These are phyloP conservation scores for Phytophthora megakarya DNA, from an alignment of 352 stramenopile species.

Conservation along the genomic window DNA sequence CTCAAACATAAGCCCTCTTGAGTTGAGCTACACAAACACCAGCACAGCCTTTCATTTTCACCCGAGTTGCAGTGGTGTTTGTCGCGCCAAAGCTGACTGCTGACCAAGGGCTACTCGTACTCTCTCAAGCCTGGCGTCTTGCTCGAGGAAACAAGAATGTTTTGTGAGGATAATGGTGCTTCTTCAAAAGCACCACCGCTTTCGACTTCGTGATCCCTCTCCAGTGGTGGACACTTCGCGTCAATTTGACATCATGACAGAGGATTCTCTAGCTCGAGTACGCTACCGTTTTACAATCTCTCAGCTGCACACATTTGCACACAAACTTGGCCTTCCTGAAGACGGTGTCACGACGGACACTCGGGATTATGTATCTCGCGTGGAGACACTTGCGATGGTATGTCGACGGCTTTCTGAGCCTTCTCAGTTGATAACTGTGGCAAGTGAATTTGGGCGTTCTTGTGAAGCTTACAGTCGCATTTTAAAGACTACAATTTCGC, in stretches of 20 bases:
- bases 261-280: not conserved
- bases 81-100: not conserved
- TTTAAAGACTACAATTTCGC: not conserved
- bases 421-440: not conserved
- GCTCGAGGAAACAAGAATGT: not conserved
- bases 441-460: slow-evolving; percentile 4
- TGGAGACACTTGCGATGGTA: not conserved
- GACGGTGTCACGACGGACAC: not conserved
- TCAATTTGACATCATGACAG: not conserved
- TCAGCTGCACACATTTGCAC: not conserved
- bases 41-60: slow-evolving; percentile 1
- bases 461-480: not conserved
- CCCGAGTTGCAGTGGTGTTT: not conserved
- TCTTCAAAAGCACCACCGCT: not conserved
- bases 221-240: not conserved
- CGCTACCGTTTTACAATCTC: not conserved
- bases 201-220: not conserved
- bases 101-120: not conserved
- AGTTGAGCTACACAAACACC: no score
- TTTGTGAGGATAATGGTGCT: not conserved
- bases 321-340: not conserved
- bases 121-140: not conserved
- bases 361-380: not conserved
- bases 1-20: no score
- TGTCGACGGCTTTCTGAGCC: not conserved